Conservation (phyloP, 1,284 basidiomycete species). For the Puccinia triticina region DNA sequence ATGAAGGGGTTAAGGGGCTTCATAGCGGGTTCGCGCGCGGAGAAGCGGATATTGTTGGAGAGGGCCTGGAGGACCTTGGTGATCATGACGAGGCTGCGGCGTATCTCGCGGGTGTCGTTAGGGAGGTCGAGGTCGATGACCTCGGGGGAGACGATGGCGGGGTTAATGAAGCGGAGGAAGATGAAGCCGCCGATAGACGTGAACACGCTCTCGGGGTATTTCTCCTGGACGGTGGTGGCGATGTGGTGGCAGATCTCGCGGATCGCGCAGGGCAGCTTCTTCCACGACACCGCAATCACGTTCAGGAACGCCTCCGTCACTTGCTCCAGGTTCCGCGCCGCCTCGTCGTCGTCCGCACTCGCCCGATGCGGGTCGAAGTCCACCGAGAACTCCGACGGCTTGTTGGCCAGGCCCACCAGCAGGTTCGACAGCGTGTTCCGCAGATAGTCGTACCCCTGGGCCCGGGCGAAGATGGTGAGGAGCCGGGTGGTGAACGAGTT, state of each 20-base stretch:
- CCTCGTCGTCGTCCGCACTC: constrained; percentile 50
- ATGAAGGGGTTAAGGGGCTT: constrained; percentile 77
- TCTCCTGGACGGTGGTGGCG: constrained; percentile 71
- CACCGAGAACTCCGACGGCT: constrained; percentile 74
- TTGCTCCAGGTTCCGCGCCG: constrained; percentile 68
- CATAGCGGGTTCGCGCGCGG: constrained; percentile 80
- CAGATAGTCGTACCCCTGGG: constrained; percentile 85
- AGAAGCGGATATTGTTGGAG: constrained; percentile 88
- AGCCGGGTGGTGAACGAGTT: constrained; percentile 84
- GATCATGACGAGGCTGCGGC: constrained; percentile 78
- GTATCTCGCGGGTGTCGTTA: constrained; percentile 67
- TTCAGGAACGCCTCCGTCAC: constrained; percentile 76
- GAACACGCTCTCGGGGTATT: constrained; percentile 60
- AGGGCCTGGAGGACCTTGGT: constrained; percentile 89
- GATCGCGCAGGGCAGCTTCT: constrained; percentile 76
- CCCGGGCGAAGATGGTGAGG: constrained; percentile 78
- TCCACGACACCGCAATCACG: constrained; percentile 73
- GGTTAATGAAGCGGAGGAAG: constrained; percentile 73
- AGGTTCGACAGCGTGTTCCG: constrained; percentile 75
- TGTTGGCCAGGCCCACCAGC: constrained; percentile 71
- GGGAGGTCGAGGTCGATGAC: constrained; percentile 78
- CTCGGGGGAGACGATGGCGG: constrained; percentile 82
- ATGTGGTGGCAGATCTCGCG: constrained; percentile 85
- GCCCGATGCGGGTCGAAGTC: constrained; percentile 70
- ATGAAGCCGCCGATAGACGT: constrained; percentile 77